A percentile compares a stretch with the other conserved stretches of the same genome.
Evolutionary conservation across 805 yeast genomes (phyloP).

Genomic region (Vanderwaltozyma verrucispora): DNA sequence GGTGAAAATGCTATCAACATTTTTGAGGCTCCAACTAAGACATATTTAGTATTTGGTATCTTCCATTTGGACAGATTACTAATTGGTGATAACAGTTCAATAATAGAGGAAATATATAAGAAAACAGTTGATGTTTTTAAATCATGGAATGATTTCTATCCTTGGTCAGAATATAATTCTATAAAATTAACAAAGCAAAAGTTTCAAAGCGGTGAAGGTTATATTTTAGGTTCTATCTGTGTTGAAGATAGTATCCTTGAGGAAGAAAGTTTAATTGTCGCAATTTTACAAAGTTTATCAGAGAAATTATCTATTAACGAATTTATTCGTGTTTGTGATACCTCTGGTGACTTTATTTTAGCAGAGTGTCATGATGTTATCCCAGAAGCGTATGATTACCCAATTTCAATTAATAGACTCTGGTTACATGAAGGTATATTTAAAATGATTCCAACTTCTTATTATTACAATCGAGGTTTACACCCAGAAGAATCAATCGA

Average conservation of each 20-base stretch:
- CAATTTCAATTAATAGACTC: constrained; percentile 35
- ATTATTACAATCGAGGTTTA: constrained; percentile 28
- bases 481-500: constrained; percentile 31
- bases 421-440: constrained; percentile 40
- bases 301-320: constrained; percentile 23
- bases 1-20: constrained; percentile 8
- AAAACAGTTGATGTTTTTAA: constrained; percentile 6
- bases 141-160: constrained; percentile 32
- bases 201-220: constrained; percentile 2
- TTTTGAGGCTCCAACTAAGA: constrained; percentile 14
- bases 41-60: constrained; percentile 21
- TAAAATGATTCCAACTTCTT: constrained; percentile 33
- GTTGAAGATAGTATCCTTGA: constrained; percentile 34
- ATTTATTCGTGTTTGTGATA: constrained; percentile 39
- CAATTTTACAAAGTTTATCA: constrained; percentile 33
- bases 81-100: not conserved
- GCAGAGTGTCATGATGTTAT: constrained; percentile 38
- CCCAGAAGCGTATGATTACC: constrained; percentile 36
- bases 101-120: constrained; percentile 1
- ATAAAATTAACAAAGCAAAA: constrained; percentile 15
- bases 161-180: constrained; percentile 33
- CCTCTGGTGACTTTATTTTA: constrained; percentile 47
- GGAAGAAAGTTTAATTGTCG: constrained; percentile 38
- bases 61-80: constrained; percentile 16
- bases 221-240: constrained; percentile 26